Evolutionary conservation across 2,329 filamentous ascomycete genomes (phyloP).

Genomic region (Cryphonectria nitschkei): DNA sequence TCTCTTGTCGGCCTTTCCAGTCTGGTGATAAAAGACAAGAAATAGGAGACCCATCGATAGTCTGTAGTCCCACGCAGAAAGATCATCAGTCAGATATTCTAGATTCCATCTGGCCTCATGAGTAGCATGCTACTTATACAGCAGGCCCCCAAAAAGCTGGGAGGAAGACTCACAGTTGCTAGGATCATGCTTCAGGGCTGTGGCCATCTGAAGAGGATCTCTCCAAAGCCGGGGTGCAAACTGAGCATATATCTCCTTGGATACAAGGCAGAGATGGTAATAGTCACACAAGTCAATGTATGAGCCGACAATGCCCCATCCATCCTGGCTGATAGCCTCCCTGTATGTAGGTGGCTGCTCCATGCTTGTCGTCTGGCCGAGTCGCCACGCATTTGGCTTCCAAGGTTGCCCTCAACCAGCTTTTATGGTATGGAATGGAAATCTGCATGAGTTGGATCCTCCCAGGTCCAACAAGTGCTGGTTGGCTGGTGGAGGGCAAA

Average conservation of each 20-base stretch:
- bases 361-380: slow-evolving; percentile 19
- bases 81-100: slow-evolving; percentile 25
- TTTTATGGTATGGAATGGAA: neutral
- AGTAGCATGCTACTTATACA: neutral
- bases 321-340: slow-evolving; percentile 54
- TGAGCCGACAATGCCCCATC: slow-evolving; percentile 52
- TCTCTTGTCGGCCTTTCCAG: slow-evolving; percentile 39
- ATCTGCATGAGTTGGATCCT: neutral
- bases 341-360: slow-evolving; percentile 56
- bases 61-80: slow-evolving; percentile 41
- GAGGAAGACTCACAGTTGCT: slow-evolving; percentile 46
- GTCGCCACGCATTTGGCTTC: neutral
- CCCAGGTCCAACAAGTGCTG: neutral
- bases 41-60: slow-evolving; percentile 52
- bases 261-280: slow-evolving; percentile 53
- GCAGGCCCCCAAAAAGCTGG: slow-evolving; percentile 2
- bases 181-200: slow-evolving; percentile 46
- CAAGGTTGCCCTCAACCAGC: neutral
- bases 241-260: slow-evolving; percentile 48
- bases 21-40: slow-evolving; percentile 43
- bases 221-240: slow-evolving; percentile 59
- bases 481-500: neutral
- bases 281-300: slow-evolving; percentile 49
- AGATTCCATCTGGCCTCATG: too few relatives aligned
- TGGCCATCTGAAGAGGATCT: slow-evolving; percentile 48